A percentile compares a stretch with the other conserved stretches of the same genome.
Conservation (phyloP, 225 moss, liverwort and hornwort species). For the Marchantia polymorpha region DNA sequence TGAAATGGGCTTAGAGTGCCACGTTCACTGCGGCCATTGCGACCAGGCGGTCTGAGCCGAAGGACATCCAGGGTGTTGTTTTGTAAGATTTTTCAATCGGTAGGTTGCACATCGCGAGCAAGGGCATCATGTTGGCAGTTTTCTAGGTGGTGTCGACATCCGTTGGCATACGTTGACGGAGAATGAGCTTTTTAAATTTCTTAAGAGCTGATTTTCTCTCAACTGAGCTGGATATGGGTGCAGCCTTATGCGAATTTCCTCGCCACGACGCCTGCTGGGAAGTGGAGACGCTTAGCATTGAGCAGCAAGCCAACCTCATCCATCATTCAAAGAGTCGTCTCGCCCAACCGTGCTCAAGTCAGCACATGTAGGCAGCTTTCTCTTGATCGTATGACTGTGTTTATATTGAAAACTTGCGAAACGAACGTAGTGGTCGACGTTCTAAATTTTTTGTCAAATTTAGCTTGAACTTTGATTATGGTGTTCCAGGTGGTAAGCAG, state of each 20-base stretch:
- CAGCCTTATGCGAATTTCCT: background rate
- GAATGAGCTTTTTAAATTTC: background rate
- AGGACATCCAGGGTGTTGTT: background rate
- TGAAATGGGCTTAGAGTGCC: background rate
- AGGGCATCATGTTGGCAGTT: background rate
- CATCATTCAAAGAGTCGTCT: background rate
- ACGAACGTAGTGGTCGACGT: background rate
- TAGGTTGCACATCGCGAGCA: too few relatives aligned
- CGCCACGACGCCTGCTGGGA: background rate
- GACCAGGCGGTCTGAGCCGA: background rate
- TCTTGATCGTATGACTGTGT: too few relatives aligned
- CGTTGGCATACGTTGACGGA: background rate
- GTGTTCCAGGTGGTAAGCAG: background rate
- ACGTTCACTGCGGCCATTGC: background rate
- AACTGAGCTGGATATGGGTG: background rate
- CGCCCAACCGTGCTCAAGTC: slow-evolving; percentile 9
- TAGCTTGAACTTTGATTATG: background rate
- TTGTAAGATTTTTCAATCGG: too few relatives aligned
- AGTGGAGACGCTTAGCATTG: slow-evolving; percentile 1
- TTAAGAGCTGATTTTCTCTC: too few relatives aligned
- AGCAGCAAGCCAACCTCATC: background rate
- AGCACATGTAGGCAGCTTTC: background rate
- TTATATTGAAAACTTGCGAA: background rate
- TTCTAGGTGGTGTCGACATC: background rate
- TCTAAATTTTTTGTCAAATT: background rate